These are phyloP conservation scores for Chaetomium fimeti DNA, from an alignment of 495 filamentous ascomycete genomes.

Conservation along the genomic window DNA sequence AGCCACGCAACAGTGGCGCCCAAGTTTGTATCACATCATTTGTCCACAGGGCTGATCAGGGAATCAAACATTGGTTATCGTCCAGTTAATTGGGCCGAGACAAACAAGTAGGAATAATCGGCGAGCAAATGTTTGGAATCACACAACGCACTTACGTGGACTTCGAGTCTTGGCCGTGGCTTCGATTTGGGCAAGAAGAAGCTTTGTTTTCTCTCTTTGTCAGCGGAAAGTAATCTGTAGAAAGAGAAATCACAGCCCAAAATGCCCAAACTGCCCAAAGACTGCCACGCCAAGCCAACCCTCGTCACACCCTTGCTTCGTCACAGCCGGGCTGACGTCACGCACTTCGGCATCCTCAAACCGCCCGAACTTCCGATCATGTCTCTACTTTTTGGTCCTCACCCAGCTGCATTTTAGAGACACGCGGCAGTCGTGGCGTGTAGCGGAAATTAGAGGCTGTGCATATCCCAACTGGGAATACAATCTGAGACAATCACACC, in stretches of 20 bases:
- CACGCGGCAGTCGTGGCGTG: not conserved
- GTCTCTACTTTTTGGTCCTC: not conserved
- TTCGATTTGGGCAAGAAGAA: not conserved
- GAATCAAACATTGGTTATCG: too few species aligned
- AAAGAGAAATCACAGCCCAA: not conserved
- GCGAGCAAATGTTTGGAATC: too few species aligned
- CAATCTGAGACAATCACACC: too few species aligned
- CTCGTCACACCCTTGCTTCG: not conserved
- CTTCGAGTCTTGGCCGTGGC: not conserved
- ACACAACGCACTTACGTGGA: too few species aligned
- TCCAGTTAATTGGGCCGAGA: too few species aligned
- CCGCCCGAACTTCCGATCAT: slow-evolving; percentile 4
- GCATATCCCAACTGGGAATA: not conserved
- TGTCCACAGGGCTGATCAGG: too few species aligned
- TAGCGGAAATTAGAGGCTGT: not conserved
- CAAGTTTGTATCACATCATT: too few species aligned
- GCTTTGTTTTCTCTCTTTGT: not conserved
- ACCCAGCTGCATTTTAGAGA: not conserved
- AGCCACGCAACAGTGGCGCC: too few species aligned
- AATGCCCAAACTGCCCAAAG: too few species aligned
- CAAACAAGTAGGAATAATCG: too few species aligned
- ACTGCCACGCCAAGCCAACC: not conserved
- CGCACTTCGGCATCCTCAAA: not conserved
- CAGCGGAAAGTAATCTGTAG: not conserved
- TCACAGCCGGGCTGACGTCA: slow-evolving; percentile 13